Percentiles rank a stretch among this genome's conserved stretches.
phyloP scores from a whole-genome alignment of 208 protist genomes.

The Crithidia bombi region DNA sequence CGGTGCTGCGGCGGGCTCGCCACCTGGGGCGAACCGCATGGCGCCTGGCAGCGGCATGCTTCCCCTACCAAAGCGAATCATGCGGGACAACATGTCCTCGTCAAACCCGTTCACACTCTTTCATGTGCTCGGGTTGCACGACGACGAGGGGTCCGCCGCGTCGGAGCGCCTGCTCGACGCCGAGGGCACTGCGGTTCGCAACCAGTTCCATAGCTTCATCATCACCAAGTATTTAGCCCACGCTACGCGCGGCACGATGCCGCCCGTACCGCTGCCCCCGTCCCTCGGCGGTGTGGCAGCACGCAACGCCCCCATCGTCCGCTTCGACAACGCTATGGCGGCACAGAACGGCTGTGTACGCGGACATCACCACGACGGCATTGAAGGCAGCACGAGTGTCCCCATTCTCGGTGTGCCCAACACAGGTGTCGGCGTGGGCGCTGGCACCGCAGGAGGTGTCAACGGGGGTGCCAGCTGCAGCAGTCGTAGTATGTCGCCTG shows the following conservation, averaged over 20 bases:
- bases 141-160: constrained; percentile 60
- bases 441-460: not conserved
- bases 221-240: constrained; percentile 70
- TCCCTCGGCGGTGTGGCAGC: constrained; percentile 22
- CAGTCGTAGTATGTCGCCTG: not conserved
- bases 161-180: constrained; percentile 50
- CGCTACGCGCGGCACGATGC: constrained; percentile 42
- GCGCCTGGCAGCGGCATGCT: constrained; percentile 1
- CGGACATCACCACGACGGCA: constrained; percentile 9
- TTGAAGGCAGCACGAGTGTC: constrained; percentile 2
- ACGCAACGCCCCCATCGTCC: constrained; percentile 39
- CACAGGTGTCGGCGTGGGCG: constrained; percentile 19
- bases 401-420: constrained; percentile 10
- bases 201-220: constrained; percentile 71
- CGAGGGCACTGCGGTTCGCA: constrained; percentile 48
- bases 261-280: constrained; percentile 49
- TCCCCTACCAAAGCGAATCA: constrained; percentile 19
- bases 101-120: constrained; percentile 63
- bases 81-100: constrained; percentile 46
- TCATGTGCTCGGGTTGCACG: constrained; percentile 72
- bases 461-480: not conserved
- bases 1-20: not conserved
- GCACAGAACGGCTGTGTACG: constrained; percentile 15
- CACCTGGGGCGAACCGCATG: not conserved
- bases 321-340: constrained; percentile 42